Evolutionary conservation across 495 filamentous ascomycete genomes (phyloP).

Genomic region (Podospora pseudoanserina): DNA sequence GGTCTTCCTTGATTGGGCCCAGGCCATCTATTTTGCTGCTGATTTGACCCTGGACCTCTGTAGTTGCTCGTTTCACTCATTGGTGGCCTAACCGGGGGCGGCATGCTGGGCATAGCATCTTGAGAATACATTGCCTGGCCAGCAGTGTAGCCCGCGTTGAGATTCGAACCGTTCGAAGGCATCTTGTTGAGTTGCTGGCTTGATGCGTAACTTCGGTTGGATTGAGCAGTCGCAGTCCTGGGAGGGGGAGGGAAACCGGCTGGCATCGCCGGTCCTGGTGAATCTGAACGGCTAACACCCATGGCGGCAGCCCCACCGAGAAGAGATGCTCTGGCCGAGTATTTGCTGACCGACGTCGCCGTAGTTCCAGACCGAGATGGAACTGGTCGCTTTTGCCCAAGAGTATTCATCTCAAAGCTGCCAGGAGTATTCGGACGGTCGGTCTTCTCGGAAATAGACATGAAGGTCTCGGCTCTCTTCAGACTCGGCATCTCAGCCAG

Average conservation of each 20-base stretch:
- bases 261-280: conserved; percentile 43
- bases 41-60: conserved; percentile 24
- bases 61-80: conserved; percentile 27
- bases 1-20: conserved; percentile 12
- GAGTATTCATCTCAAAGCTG: conserved; percentile 45
- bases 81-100: conserved; percentile 32
- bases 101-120: conserved; percentile 35
- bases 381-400: conserved; percentile 45
- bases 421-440: conserved; percentile 53
- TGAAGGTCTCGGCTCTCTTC: conserved; percentile 63
- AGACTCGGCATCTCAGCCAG: conserved; percentile 56
- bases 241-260: neutral
- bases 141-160: conserved; percentile 24
- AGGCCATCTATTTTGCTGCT: conserved; percentile 11
- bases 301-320: conserved; percentile 56
- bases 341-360: conserved; percentile 39
- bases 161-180: conserved; percentile 20
- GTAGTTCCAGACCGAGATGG: conserved; percentile 38
- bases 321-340: conserved; percentile 56
- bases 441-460: conserved; percentile 60
- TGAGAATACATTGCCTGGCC: conserved; percentile 34
- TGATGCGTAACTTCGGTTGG: conserved; percentile 45
- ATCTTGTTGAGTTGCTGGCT: conserved; percentile 18
- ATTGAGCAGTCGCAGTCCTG: conserved; percentile 32
- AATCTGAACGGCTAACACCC: conserved; percentile 52